These are phyloP conservation scores for Aspergillus novoparasiticus DNA, from an alignment of 2,329 filamentous ascomycete species.

Conservation along the genomic window DNA sequence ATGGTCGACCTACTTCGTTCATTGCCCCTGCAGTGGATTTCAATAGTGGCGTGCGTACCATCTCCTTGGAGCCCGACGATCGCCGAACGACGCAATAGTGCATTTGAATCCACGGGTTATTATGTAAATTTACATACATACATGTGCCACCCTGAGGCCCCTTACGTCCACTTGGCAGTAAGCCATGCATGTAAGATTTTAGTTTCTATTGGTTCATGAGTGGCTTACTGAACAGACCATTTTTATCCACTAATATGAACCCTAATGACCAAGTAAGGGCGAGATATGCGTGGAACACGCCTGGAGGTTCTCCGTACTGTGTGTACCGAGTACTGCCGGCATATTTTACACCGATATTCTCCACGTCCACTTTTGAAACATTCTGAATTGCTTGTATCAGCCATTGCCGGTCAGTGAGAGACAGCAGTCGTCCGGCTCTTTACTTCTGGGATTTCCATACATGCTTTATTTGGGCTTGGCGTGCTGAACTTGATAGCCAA, in stretches of 20 bases:
- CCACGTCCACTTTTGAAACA: neutral
- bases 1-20: neutral
- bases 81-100: slow-evolving; percentile 5
- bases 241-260: neutral
- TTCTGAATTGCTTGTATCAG: neutral
- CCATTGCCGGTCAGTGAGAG: neutral
- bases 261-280: neutral
- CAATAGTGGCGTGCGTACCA: slow-evolving; percentile 8
- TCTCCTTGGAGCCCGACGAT: slow-evolving; percentile 5
- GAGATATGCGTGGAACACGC: neutral
- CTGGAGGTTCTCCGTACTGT: neutral
- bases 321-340: neutral
- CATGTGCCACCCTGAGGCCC: neutral
- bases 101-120: neutral
- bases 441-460: too few relatives aligned
- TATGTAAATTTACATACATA: neutral
- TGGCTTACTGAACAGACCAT: neutral
- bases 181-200: neutral
- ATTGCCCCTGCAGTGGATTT: neutral
- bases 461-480: neutral
- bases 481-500: neutral
- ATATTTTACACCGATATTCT: neutral
- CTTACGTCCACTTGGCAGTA: neutral
- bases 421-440: neutral
- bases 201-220: neutral